phyloP scores from a whole-genome alignment of 2,329 filamentous ascomycete genomes.

The Rosellinia necatrix region DNA sequence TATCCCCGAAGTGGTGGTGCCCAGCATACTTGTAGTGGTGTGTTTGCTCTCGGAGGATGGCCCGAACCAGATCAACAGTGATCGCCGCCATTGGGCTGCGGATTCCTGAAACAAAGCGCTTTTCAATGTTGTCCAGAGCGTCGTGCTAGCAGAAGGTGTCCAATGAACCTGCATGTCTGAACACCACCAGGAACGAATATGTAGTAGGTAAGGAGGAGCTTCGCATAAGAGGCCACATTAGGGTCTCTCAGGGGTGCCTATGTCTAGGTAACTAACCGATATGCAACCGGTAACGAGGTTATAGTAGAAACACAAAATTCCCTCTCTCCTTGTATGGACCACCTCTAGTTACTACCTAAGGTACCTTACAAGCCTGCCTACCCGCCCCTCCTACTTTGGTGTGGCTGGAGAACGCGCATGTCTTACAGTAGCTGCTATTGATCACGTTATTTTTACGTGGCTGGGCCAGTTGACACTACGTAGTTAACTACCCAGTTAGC shows the following conservation, averaged over 20 bases:
- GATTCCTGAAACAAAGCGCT: conserved; percentile 25
- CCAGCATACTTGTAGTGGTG: conserved; percentile 7
- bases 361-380: too few relatives aligned
- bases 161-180: conserved; percentile 23
- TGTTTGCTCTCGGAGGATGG: conserved; percentile 17
- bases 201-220: too few relatives aligned
- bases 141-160: conserved; percentile 16
- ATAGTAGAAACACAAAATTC: background rate
- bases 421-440: conserved; percentile 5
- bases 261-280: too few relatives aligned
- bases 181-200: conserved; percentile 12
- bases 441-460: conserved; percentile 10
- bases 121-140: conserved; percentile 6
- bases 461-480: conserved; percentile 13
- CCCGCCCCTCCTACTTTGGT: too few relatives aligned
- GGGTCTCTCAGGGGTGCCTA: too few relatives aligned
- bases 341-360: too few relatives aligned
- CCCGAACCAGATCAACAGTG: conserved; percentile 14
- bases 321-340: conserved; percentile 17
- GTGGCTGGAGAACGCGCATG: conserved; percentile 18
- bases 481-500: conserved; percentile 9
- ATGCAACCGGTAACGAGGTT: too few relatives aligned
- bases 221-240: too few relatives aligned
- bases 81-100: conserved; percentile 24
- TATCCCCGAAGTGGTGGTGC: conserved; percentile 23